Percentiles rank a stretch among this genome's conserved stretches.
These are phyloP conservation scores for Cystoisospora suis DNA, from an alignment of 169 alveolate genomes.

Conservation along the genomic window DNA sequence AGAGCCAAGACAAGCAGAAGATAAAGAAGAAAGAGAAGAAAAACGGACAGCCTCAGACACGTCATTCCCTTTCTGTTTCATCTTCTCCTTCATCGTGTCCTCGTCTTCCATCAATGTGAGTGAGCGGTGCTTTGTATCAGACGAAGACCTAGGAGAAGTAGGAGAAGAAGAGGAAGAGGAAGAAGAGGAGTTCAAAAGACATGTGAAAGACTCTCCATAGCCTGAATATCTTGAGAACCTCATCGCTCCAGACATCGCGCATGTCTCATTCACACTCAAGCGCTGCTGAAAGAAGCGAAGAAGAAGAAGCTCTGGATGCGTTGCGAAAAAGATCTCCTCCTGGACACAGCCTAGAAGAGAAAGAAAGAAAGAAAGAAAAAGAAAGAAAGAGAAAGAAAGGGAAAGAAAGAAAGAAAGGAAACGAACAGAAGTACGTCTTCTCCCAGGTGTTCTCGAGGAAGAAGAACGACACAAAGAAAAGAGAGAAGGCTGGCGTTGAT, in stretches of 20 bases:
- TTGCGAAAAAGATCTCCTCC: conserved; percentile 47
- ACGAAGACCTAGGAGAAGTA: neutral
- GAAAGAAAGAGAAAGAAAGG: neutral
- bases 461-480: too few species aligned
- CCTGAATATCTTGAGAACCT: conserved; percentile 37
- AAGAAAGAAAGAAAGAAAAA: neutral
- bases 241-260: conserved; percentile 21
- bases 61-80: neutral
- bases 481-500: too few species aligned
- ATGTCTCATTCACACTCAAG: conserved; percentile 27
- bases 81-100: neutral
- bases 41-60: too few species aligned
- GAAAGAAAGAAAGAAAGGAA: neutral
- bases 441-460: too few species aligned
- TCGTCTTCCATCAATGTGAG: neutral
- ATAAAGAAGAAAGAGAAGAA: too few species aligned
- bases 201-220: conserved; percentile 48
- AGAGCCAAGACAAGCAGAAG: too few species aligned
- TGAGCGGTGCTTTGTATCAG: neutral
- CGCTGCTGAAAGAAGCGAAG: conserved; percentile 40
- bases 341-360: conserved; percentile 39
- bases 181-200: conserved; percentile 27
- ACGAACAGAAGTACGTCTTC: too few species aligned
- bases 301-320: conserved; percentile 53
- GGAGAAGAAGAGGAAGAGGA: neutral